phyloP scores from a whole-genome alignment of 495 filamentous ascomycete genomes.

The Corynascus novoguineensis region DNA sequence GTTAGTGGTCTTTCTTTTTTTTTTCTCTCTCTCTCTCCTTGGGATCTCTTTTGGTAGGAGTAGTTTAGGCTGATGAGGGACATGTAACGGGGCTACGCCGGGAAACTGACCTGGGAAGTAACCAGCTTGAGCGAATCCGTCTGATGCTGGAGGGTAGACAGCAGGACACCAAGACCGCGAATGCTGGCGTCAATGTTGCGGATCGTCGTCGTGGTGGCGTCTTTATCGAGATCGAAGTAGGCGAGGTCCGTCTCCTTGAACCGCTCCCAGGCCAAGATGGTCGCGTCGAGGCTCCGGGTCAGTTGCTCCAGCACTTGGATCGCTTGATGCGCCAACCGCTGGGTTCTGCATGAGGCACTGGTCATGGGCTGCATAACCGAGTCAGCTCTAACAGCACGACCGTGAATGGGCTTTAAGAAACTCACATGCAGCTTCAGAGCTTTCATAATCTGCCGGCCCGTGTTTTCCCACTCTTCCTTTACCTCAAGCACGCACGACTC shows the following conservation, averaged over 20 bases:
- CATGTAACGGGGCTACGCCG: not conserved
- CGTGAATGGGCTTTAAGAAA: not conserved
- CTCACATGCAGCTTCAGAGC: conserved; percentile 7
- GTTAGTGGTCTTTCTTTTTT: no score
- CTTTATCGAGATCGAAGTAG: conserved; percentile 14
- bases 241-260: conserved; percentile 14
- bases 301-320: conserved; percentile 14
- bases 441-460: conserved; percentile 6
- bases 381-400: not conserved
- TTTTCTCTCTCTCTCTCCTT: no score
- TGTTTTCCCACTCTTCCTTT: conserved; percentile 17
- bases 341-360: not conserved
- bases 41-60: no score
- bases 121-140: not conserved
- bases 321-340: not conserved
- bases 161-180: not conserved
- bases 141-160: not conserved
- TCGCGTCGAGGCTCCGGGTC: conserved; percentile 1
- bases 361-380: not conserved
- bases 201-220: not conserved
- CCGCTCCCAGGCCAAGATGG: conserved; percentile 11
- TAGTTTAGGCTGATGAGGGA: not conserved
- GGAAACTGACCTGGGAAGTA: conserved; percentile 4
- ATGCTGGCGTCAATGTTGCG: conserved; percentile 6
- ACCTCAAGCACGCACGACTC: conserved; percentile 8